phyloP scores from a whole-genome alignment of 2,329 filamentous ascomycete genomes.

The Cladosporium sphaerospermum region DNA sequence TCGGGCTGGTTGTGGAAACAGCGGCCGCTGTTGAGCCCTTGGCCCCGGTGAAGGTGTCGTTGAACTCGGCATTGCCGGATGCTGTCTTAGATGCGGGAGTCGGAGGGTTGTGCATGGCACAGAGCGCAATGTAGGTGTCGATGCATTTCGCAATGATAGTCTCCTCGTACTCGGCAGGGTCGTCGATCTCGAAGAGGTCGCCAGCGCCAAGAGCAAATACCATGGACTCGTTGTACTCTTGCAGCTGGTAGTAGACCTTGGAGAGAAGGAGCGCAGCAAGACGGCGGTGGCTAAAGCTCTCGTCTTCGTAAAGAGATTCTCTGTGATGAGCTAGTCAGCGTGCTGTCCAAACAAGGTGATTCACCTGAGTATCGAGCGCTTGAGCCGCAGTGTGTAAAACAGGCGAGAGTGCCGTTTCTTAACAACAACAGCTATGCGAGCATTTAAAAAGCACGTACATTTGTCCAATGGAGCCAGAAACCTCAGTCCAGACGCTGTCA shows the following conservation, averaged over 20 bases:
- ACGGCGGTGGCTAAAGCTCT: slow-evolving; percentile 85
- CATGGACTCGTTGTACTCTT: slow-evolving; percentile 99
- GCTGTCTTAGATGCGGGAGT: slow-evolving; percentile 42
- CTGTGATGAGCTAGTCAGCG: slow-evolving; percentile 42
- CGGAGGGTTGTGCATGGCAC: slow-evolving; percentile 53
- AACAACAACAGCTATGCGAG: not conserved
- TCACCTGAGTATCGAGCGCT: not conserved
- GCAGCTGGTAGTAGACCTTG: slow-evolving; percentile 98
- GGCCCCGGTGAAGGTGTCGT: slow-evolving; percentile 65
- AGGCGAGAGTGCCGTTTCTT: not conserved
- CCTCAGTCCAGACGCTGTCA: slow-evolving; percentile 95
- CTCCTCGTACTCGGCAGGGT: slow-evolving; percentile 92
- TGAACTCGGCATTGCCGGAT: slow-evolving; percentile 59
- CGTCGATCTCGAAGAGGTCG: slow-evolving; percentile 88
- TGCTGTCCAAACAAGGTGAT: slow-evolving; percentile 10
- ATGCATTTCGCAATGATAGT: slow-evolving; percentile 97
- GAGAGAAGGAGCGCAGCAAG: slow-evolving; percentile 90
- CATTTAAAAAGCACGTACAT: slow-evolving; percentile 59
- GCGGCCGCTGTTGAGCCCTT: slow-evolving; percentile 54
- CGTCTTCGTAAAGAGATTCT: slow-evolving; percentile 96
- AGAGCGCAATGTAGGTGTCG: slow-evolving; percentile 90
- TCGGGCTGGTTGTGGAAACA: slow-evolving; percentile 70
- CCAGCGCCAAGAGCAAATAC: slow-evolving; percentile 92
- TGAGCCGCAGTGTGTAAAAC: not conserved
- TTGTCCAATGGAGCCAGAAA: slow-evolving; percentile 83